These are phyloP conservation scores for Macrolepiota dolichaula DNA, from an alignment of 768 basidiomycete genomes.

Conservation along the genomic window DNA sequence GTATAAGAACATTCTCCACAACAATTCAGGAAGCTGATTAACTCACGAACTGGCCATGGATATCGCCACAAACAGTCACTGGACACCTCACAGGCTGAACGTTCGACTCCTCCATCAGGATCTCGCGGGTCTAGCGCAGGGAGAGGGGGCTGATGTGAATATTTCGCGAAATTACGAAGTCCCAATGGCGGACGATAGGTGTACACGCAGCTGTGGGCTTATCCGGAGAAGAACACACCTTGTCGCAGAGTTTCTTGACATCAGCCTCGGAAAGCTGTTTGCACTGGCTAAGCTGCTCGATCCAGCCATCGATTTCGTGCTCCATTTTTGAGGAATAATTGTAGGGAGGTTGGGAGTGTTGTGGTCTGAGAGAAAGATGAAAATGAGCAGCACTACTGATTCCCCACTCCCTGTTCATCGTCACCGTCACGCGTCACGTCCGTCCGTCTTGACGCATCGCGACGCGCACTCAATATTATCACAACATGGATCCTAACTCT, in stretches of 20 bases:
- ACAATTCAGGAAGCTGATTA: slow-evolving; percentile 8
- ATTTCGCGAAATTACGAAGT: slow-evolving; percentile 4
- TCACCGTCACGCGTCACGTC: slow-evolving; percentile 33
- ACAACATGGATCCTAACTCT: slow-evolving; percentile 44
- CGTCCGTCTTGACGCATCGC: slow-evolving; percentile 20
- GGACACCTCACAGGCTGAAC: slow-evolving; percentile 98
- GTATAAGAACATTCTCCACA: neutral
- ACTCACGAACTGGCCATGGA: slow-evolving; percentile 99
- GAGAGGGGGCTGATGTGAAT: slow-evolving; percentile 6
- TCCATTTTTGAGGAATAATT: slow-evolving; percentile 38
- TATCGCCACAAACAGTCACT: slow-evolving; percentile 99
- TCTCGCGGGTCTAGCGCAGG: slow-evolving; percentile 82
- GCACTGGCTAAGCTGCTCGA: slow-evolving; percentile 94
- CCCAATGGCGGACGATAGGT: slow-evolving; percentile 9
- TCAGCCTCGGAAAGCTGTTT: slow-evolving; percentile 94
- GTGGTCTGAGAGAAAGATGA: slow-evolving; percentile 31
- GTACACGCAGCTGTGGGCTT: slow-evolving; percentile 12
- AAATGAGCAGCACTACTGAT: slow-evolving; percentile 25
- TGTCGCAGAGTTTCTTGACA: slow-evolving; percentile 98
- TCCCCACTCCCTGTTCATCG: slow-evolving; percentile 16
- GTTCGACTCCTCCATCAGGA: slow-evolving; percentile 98
- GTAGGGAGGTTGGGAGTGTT: slow-evolving; percentile 25
- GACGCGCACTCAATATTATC: slow-evolving; percentile 28
- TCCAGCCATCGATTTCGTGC: slow-evolving; percentile 94
- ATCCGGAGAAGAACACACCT: slow-evolving; percentile 55